phyloP scores from a whole-genome alignment of 2,329 filamentous ascomycete species.

The Phyllosticta citriasiana region DNA sequence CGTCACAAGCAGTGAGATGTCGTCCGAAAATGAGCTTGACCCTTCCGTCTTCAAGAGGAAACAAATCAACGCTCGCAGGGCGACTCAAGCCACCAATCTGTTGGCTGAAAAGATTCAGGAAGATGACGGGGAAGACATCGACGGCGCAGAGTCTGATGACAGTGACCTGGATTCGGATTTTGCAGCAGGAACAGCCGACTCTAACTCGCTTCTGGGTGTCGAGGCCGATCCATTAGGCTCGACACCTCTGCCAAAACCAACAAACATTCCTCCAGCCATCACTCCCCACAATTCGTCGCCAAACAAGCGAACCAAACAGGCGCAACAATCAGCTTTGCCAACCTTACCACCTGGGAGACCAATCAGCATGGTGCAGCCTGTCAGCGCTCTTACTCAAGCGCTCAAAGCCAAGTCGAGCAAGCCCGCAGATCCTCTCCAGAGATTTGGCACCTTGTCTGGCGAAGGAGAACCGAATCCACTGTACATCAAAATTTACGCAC shows the following conservation, averaged over 20 bases:
- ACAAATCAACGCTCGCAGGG: conserved; percentile 50
- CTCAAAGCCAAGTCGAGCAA: conserved; percentile 64
- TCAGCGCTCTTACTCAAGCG: conserved; percentile 61
- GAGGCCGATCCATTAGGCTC: conserved; percentile 51
- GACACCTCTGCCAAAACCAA: conserved; percentile 36
- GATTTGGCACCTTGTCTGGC: conserved; percentile 65
- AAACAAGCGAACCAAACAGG: conserved; percentile 47
- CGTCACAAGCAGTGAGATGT: conserved; percentile 73
- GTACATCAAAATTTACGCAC: conserved; percentile 66
- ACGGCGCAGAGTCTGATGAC: conserved; percentile 31
- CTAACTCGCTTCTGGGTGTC: conserved; percentile 58
- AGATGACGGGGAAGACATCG: conserved; percentile 31
- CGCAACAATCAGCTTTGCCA: conserved; percentile 41
- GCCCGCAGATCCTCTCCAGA: conserved; percentile 61
- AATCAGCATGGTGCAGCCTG: conserved; percentile 59
- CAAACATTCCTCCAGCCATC: conserved; percentile 33
- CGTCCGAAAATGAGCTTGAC: conserved; percentile 71
- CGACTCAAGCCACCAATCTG: conserved; percentile 44
- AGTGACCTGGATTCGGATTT: conserved; percentile 31
- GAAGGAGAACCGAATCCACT: conserved; percentile 70
- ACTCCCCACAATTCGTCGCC: conserved; percentile 45
- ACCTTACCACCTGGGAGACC: conserved; percentile 63
- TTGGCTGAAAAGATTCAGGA: conserved; percentile 39
- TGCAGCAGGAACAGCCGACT: conserved; percentile 41
- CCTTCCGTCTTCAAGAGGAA: conserved; percentile 55